Evolutionary conservation across 108 stramenopile genomes (phyloP).

Genomic region (Schizochytrium sp.): DNA sequence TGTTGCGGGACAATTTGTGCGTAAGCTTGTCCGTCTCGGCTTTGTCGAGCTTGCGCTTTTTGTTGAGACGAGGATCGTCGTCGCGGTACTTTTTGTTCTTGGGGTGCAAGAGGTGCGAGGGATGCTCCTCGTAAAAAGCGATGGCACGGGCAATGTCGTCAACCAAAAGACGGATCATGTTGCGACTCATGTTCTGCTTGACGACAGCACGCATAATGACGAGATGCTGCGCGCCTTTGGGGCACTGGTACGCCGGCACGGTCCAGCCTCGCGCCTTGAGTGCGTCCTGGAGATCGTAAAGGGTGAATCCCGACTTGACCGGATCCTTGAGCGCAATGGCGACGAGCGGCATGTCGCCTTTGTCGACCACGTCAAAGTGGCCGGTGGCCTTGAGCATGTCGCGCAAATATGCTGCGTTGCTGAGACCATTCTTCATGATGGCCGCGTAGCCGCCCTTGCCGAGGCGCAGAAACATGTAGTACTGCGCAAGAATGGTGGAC

Average conservation of each 20-base stretch:
- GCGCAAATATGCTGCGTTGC: constrained; percentile 16
- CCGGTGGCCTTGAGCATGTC: constrained; percentile 23
- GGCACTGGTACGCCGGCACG: constrained; percentile 28
- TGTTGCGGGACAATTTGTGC: not conserved
- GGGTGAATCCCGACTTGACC: not conserved
- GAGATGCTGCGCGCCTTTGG: constrained; percentile 20
- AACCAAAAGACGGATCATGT: not conserved
- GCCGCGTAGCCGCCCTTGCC: constrained; percentile 20
- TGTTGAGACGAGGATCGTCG: not conserved
- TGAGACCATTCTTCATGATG: constrained; percentile 22
- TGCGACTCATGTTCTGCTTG: constrained; percentile 17
- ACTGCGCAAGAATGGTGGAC: constrained; percentile 7
- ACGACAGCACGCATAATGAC: constrained; percentile 23
- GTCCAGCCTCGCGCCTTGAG: constrained; percentile 8
- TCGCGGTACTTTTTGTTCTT: not conserved
- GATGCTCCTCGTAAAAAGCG: not conserved
- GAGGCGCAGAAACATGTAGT: constrained; percentile 21
- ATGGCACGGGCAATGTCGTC: not conserved
- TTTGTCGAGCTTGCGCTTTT: not conserved
- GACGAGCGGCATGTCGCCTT: constrained; percentile 21
- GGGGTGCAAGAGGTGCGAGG: not conserved
- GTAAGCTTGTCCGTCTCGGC: not conserved
- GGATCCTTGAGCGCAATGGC: not conserved
- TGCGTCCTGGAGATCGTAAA: not conserved
- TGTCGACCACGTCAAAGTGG: constrained; percentile 12